A percentile compares a stretch with the other conserved stretches of the same genome.
phyloP scores from a whole-genome alignment of 306 rosid species.

The Prosopis cineraria region DNA sequence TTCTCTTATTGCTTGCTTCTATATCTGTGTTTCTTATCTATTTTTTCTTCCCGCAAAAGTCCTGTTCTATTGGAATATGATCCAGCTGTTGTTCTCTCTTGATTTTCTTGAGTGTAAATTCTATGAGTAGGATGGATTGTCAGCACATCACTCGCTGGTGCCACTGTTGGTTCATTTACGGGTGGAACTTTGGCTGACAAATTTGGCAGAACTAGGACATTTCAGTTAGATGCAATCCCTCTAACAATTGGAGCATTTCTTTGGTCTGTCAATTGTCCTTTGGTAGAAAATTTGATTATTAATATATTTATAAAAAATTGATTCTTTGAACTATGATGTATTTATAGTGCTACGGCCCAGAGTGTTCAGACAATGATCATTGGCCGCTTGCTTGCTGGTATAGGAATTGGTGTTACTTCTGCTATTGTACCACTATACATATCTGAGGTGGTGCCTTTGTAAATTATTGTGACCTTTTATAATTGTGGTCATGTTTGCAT shows the following conservation, averaged over 20 bases:
- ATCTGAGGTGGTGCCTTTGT: constrained; percentile 72
- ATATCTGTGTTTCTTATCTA: background rate
- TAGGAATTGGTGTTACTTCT: constrained; percentile 91
- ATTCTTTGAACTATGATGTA: constrained; percentile 21
- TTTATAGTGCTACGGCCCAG: constrained; percentile 82
- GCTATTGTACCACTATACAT: constrained; percentile 95
- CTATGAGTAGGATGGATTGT: constrained; percentile 84
- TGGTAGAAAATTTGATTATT: constrained; percentile 29
- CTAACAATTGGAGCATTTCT: constrained; percentile 79
- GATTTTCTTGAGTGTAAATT: constrained; percentile 38
- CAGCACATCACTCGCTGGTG: constrained; percentile 86
- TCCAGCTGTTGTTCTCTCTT: constrained; percentile 10
- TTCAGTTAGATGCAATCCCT: constrained; percentile 90
- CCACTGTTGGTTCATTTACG: constrained; percentile 85
- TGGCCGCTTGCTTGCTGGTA: constrained; percentile 87
- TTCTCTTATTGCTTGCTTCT: constrained; percentile 4
- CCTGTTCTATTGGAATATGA: constrained; percentile 16
- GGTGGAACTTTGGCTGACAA: constrained; percentile 96
- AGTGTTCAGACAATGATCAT: constrained; percentile 84
- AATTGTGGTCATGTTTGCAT: background rate
- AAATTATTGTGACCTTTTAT: constrained; percentile 1
- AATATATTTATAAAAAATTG: background rate
- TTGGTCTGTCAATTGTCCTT: constrained; percentile 53
- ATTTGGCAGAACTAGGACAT: constrained; percentile 84
- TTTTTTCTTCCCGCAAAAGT: background rate